Evolutionary conservation across 176 grass and related monocot species (phyloP).

Genomic region (Aegilops speltoides): DNA sequence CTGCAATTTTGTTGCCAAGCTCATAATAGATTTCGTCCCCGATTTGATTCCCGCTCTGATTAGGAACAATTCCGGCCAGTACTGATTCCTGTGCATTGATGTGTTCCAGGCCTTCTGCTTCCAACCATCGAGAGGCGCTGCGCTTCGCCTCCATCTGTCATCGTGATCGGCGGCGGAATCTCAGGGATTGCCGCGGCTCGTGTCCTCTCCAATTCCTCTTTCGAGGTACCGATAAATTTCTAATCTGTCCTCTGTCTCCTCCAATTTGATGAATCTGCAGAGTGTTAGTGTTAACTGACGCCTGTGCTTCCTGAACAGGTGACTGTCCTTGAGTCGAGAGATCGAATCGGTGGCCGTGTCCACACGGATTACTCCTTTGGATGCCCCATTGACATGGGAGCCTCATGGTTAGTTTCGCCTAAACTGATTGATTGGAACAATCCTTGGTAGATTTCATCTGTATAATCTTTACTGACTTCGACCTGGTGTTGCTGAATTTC

Average conservation of each 20-base stretch:
- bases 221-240: conserved; percentile 40
- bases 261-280: neutral
- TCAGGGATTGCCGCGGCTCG: conserved; percentile 80
- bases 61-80: neutral
- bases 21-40: neutral
- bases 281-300: neutral
- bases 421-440: neutral
- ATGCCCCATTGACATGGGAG: conserved; percentile 97
- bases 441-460: neutral
- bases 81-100: neutral
- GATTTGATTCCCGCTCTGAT: neutral
- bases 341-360: conserved; percentile 74
- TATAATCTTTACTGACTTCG: neutral
- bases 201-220: conserved; percentile 76
- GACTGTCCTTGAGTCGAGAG: conserved; percentile 81
- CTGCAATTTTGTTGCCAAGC: neutral
- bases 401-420: conserved; percentile 69
- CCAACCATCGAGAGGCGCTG: conserved; percentile 67
- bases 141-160: conserved; percentile 68
- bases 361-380: conserved; percentile 85
- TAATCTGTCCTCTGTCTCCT: neutral
- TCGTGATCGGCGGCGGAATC: conserved; percentile 92
- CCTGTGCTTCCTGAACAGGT: conserved; percentile 35
- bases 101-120: conserved; percentile 67
- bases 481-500: neutral